These are phyloP conservation scores for Arthonia radiata DNA, from an alignment of 495 filamentous ascomycete genomes.

Conservation along the genomic window DNA sequence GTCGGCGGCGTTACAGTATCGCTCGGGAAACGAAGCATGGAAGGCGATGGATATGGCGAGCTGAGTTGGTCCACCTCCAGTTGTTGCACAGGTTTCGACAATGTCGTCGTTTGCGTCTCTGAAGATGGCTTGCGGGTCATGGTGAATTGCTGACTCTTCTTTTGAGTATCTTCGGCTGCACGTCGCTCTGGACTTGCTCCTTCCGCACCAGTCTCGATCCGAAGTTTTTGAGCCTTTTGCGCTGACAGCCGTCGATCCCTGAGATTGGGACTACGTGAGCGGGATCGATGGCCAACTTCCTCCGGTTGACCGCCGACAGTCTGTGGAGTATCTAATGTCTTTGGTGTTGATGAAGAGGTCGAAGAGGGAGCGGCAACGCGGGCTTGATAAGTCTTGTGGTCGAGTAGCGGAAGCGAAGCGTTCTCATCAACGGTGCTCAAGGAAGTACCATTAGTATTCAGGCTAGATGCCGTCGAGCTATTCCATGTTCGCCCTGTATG, in stretches of 20 bases:
- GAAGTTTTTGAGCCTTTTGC: background rate
- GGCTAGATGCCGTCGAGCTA: conserved; percentile 59
- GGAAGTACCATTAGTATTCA: conserved; percentile 43
- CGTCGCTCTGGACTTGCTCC: background rate
- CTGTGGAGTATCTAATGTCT: conserved; percentile 1
- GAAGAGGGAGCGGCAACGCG: conserved; percentile 10
- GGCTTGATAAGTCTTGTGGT: conserved; percentile 12
- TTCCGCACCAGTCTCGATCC: background rate
- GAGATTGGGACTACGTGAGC: too few species aligned
- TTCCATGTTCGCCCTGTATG: conserved; percentile 67
- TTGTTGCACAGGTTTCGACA: background rate
- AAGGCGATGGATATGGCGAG: background rate
- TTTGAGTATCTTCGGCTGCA: background rate
- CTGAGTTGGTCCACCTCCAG: background rate
- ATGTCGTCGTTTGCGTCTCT: too few species aligned
- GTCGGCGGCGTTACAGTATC: too few species aligned
- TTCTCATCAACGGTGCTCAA: conserved; percentile 61
- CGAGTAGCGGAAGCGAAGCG: conserved; percentile 16
- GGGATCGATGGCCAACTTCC: too few species aligned
- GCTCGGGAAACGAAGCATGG: background rate
- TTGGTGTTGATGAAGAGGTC: conserved; percentile 8
- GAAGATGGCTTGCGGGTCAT: background rate
- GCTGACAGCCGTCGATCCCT: background rate
- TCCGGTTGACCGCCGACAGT: too few species aligned
- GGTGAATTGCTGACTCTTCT: background rate